These are phyloP conservation scores for Singerocomus inundabilis DNA, from an alignment of 1,284 basidiomycete species.

Conservation along the genomic window DNA sequence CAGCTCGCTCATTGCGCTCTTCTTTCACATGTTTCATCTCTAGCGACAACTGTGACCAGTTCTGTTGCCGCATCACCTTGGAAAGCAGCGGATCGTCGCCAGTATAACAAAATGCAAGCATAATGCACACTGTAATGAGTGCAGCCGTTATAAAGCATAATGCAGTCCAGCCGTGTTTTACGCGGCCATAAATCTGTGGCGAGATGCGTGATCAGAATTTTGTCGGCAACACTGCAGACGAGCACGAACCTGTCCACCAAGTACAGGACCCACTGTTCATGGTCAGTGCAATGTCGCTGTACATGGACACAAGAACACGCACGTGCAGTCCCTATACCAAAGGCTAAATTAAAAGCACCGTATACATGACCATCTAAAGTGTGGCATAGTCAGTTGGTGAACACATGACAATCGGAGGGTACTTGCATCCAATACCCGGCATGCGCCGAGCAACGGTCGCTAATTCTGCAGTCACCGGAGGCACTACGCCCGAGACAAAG, in stretches of 20 bases:
- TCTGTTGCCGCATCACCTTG: slow-evolving; percentile 22
- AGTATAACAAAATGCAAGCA: slow-evolving; percentile 44
- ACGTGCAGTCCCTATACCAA: slow-evolving; percentile 60
- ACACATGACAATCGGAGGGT: neutral
- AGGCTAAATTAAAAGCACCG: slow-evolving; percentile 67
- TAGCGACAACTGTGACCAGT: slow-evolving; percentile 11
- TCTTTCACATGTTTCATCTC: slow-evolving; percentile 11
- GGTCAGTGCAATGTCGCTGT: slow-evolving; percentile 5
- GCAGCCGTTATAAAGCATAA: slow-evolving; percentile 48
- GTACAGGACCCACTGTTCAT: slow-evolving; percentile 58
- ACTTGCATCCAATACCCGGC: slow-evolving; percentile 66
- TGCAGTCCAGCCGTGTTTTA: slow-evolving; percentile 54
- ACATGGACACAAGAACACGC: slow-evolving; percentile 11
- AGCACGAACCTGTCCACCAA: slow-evolving; percentile 59
- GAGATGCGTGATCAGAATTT: slow-evolving; percentile 6
- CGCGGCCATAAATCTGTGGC: slow-evolving; percentile 54
- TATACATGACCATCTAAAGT: slow-evolving; percentile 58
- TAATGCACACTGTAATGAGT: slow-evolving; percentile 39
- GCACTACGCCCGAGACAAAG: slow-evolving; percentile 54
- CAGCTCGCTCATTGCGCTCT: slow-evolving; percentile 5
- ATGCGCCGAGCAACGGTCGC: slow-evolving; percentile 53
- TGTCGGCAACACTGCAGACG: neutral
- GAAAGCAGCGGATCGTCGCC: slow-evolving; percentile 47
- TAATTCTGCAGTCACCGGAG: slow-evolving; percentile 64
- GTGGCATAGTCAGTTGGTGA: slow-evolving; percentile 10